Conservation (phyloP, 768 basidiomycete genomes). For the Mycena filopes region DNA sequence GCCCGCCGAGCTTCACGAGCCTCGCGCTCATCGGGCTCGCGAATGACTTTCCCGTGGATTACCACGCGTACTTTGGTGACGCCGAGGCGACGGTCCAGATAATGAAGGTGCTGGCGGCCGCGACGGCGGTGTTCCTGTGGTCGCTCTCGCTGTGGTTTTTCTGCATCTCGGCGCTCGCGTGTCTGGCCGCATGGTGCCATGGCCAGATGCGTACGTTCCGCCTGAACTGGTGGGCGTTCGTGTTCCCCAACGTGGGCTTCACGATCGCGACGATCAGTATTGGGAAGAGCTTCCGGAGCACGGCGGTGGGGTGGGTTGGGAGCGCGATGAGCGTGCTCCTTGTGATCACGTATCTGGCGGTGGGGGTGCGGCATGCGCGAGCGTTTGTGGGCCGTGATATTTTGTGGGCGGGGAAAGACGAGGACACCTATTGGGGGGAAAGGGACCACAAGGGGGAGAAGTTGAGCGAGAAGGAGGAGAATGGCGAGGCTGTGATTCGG, state of each 20-base stretch:
- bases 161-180: constrained; percentile 5
- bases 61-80: not conserved
- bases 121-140: constrained; percentile 7
- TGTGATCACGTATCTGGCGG: constrained; percentile 1
- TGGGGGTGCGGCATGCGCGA: not conserved
- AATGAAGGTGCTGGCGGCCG: not conserved
- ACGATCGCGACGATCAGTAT: constrained; percentile 6
- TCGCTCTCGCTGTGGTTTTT: constrained; percentile 12
- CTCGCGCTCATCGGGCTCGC: constrained; percentile 1
- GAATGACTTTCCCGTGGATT: not conserved
- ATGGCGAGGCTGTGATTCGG: no score
- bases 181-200: constrained; percentile 1
- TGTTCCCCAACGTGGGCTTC: constrained; percentile 12
- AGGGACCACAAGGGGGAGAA: not conserved
- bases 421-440: constrained; percentile 6
- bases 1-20: not conserved
- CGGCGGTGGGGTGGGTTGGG: not conserved
- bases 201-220: not conserved
- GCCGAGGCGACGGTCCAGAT: not conserved
- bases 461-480: no score
- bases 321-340: not conserved
- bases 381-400: constrained; percentile 2
- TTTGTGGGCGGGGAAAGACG: constrained; percentile 7
- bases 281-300: not conserved
- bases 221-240: constrained; percentile 14